Conservation (phyloP, 2,329 filamentous ascomycete genomes). For the Colletotrichum aenigma region DNA sequence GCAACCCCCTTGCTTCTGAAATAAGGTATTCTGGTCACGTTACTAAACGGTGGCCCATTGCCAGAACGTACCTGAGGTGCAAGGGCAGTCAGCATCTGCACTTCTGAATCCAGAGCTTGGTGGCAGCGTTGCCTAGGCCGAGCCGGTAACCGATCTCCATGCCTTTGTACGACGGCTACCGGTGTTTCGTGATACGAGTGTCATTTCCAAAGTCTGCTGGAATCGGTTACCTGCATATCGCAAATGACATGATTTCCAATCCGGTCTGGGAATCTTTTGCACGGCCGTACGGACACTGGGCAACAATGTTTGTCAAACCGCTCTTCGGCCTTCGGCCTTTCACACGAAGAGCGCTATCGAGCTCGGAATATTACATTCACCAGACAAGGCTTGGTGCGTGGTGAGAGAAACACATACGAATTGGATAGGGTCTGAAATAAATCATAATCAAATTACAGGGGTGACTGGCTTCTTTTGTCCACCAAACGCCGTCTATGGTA, state of each 20-base stretch:
- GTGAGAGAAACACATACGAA: neutral
- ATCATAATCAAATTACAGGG: slow-evolving; percentile 5
- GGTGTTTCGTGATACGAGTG: neutral
- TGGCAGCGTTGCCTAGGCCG: neutral
- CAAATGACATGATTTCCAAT: neutral
- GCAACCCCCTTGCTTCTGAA: neutral
- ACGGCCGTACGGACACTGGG: neutral
- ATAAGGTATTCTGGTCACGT: neutral
- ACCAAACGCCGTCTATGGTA: slow-evolving; percentile 20
- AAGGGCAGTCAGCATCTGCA: neutral
- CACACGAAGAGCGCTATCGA: neutral
- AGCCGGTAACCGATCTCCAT: neutral
- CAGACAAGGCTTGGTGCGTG: neutral
- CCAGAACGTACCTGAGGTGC: neutral
- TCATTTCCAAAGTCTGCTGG: neutral
- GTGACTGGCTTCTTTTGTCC: slow-evolving; percentile 1
- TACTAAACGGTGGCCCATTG: neutral
- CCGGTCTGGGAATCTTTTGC: neutral
- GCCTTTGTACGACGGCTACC: neutral
- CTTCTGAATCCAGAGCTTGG: neutral
- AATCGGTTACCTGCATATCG: neutral
- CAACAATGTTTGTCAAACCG: neutral
- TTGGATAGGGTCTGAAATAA: neutral
- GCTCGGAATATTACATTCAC: neutral
- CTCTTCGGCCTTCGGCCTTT: neutral